Evolutionary conservation across 1,284 basidiomycete species (phyloP), one percentile per base, ranked within the genome.

Genomic region (Cutaneotrichosporon cyanovorans): DNA sequence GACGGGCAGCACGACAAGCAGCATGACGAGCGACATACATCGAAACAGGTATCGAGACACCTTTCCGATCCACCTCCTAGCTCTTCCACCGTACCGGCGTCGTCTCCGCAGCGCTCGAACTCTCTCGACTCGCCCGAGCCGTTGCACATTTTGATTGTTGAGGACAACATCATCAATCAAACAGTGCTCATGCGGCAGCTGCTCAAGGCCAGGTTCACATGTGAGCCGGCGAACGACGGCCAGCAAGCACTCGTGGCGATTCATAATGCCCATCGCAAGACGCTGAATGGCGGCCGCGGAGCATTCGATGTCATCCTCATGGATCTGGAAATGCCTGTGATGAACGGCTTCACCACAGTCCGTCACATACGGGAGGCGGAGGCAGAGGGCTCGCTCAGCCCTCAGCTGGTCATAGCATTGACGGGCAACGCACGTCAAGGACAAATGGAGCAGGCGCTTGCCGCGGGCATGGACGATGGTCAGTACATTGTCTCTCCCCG

Each of bases 101-200:
- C 16, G 22, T 2, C 23, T 25, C 18, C 16, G 19, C 25, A 15
- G 34, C 1, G 23, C 22, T 11, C n/a, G n/a, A n/a, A n/a, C 41
- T 5, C 16, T 1, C 32, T 33, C 22, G 20, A 45, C 37, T 14
- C 32, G 32, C 32, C 32, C 9, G 15, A 39, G 7, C 32, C 37
- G 15, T 32, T 45, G 28, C 48, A 50, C 21, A 40, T 56, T 9
- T 46, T 60, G 15, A 50, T 58, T 10, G 55, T 60, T 14, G 58
- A 58, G 39, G 71, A 73, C 50, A 72, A 72, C 43, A 46, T 63
- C n/a, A 69, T 73, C 58, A 70, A 68, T 37, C 68, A 68, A 45
- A 65, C 62, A 15, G 61, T 73, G 5, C 56, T 73, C 4, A 53
- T 53, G 37, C 61, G 68, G 0, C 69, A 72, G 44, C 56, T 73